Evolutionary conservation across 371 early-diverging fungal genomes (phyloP), one percentile per base, ranked within the genome.

Genomic region (Syncephalastrum sp.): DNA sequence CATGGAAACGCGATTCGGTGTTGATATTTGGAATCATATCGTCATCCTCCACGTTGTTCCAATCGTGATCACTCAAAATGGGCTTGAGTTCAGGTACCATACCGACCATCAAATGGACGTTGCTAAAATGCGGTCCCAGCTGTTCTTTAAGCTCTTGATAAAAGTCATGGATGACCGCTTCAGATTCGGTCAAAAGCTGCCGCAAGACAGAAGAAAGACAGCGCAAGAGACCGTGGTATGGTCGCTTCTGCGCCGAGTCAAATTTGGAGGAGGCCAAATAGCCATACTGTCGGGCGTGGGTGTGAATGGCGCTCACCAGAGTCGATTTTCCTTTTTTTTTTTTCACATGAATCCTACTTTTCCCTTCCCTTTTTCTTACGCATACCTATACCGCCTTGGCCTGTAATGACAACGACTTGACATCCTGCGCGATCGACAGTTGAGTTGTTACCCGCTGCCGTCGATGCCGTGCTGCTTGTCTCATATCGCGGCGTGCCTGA

Each of bases 61-160:
- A 50, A 41, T 74, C 66, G 25, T 53, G n/a, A 23, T 68, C 69
- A 29, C 56, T 60, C 42, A 73, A 42, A 19, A 70, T 72, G 5
- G 72, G 72, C 42, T 67, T 72, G 15, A 77, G 49, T 56, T 77
- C 78, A 51, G 78, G 78, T 10, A 77, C 72, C 65, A 63, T 72
- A 49, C 64, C 69, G 5, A 74, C 69, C 57, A 77, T 66, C 27
- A 72, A 42, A 2, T 66, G 57, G 12, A 74, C 64, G 46, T 77
- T 74, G 16, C 62, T 61, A 41, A 74, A 72, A 47, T 77, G 74
- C 19, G 78, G 72, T 0, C 75, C 75, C 4, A 77, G 59, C 16
- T 65, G 63, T 24, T 66, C 49, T 21, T 74, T 74, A 8, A 77
- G 46, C 24, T 69, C 70, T 12, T 56, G 58, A 43, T 74, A 72